These are phyloP conservation scores for Endoconidiophora polonica DNA, from an alignment of 2,329 filamentous ascomycete species.

Conservation along the genomic window DNA sequence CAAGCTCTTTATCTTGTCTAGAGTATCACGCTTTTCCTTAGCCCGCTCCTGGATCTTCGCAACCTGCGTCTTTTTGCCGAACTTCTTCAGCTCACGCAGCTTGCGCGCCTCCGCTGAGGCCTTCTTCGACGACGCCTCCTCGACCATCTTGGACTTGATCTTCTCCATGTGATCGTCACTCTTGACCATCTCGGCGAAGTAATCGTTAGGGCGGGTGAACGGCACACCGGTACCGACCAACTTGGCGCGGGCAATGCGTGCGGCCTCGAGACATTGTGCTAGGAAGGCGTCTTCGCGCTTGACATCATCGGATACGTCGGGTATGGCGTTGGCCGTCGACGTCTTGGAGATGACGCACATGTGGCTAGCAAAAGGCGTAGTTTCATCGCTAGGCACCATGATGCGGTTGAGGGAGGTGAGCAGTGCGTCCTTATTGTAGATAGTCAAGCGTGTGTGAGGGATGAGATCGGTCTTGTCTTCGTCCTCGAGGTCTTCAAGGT, in stretches of 20 bases:
- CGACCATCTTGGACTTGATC: constrained; percentile 82
- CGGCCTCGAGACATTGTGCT: constrained; percentile 70
- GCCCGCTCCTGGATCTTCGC: constrained; percentile 88
- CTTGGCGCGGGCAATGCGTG: constrained; percentile 51
- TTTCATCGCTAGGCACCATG: constrained; percentile 43
- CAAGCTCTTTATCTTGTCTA: constrained; percentile 87
- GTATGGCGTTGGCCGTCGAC: constrained; percentile 48
- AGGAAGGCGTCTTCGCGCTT: constrained; percentile 88
- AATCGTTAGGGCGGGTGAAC: constrained; percentile 82
- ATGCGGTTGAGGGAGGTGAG: constrained; percentile 66
- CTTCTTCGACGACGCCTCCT: constrained; percentile 85
- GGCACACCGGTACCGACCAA: constrained; percentile 69
- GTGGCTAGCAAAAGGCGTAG: constrained; percentile 66
- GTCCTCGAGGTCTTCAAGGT: constrained; percentile 61
- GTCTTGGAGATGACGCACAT: constrained; percentile 56
- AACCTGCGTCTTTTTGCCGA: constrained; percentile 94
- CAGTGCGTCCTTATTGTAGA: constrained; percentile 90
- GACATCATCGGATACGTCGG: constrained; percentile 79
- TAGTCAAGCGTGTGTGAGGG: constrained; percentile 81
- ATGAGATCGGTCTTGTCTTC: constrained; percentile 76
- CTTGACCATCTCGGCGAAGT: constrained; percentile 99
- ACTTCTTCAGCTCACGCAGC: constrained; percentile 93
- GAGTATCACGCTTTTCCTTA: constrained; percentile 78
- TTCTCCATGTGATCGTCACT: constrained; percentile 96
- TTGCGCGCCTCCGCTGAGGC: constrained; percentile 80